phyloP scores from a whole-genome alignment of 2,329 filamentous ascomycete genomes.

The Fusarium udum region DNA sequence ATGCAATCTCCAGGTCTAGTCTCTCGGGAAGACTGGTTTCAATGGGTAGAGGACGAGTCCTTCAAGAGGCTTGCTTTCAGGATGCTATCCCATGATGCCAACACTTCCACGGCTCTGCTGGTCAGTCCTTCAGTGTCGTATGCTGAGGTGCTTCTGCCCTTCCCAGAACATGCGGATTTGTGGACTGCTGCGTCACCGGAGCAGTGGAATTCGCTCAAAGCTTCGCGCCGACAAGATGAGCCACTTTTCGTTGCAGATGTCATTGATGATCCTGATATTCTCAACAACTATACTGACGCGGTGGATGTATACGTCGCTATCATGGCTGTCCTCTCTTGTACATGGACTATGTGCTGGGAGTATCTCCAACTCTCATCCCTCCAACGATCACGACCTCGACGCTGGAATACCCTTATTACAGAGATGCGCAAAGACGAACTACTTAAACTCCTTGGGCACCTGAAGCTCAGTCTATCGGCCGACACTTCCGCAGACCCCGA shows the following conservation, averaged over 20 bases:
- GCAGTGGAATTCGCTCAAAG: conserved; percentile 36
- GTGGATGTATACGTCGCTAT: conserved; percentile 15
- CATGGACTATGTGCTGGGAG: conserved; percentile 46
- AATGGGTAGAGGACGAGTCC: conserved; percentile 45
- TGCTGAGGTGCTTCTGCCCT: conserved; percentile 42
- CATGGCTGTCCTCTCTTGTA: conserved; percentile 34
- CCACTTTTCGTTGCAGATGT: conserved; percentile 13
- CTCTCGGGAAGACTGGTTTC: conserved; percentile 39
- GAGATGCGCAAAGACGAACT: conserved; percentile 44
- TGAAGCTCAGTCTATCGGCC: conserved; percentile 14
- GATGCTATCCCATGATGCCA: conserved; percentile 44
- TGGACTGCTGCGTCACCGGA: conserved; percentile 42
- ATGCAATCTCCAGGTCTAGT: not conserved
- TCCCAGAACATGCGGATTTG: conserved; percentile 35
- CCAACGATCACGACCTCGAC: conserved; percentile 31
- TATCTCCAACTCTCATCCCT: conserved; percentile 44
- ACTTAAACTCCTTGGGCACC: conserved; percentile 36
- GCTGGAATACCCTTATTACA: conserved; percentile 44
- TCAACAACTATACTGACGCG: conserved; percentile 25
- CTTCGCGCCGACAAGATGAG: not conserved
- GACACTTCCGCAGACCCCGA: conserved; percentile 17
- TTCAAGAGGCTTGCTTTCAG: conserved; percentile 46
- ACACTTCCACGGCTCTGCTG: conserved; percentile 44
- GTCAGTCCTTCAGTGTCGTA: conserved; percentile 46
- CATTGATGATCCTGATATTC: conserved; percentile 28